Conservation (phyloP, 148 eudicot species). For the Rhododendron vialii region DNA sequence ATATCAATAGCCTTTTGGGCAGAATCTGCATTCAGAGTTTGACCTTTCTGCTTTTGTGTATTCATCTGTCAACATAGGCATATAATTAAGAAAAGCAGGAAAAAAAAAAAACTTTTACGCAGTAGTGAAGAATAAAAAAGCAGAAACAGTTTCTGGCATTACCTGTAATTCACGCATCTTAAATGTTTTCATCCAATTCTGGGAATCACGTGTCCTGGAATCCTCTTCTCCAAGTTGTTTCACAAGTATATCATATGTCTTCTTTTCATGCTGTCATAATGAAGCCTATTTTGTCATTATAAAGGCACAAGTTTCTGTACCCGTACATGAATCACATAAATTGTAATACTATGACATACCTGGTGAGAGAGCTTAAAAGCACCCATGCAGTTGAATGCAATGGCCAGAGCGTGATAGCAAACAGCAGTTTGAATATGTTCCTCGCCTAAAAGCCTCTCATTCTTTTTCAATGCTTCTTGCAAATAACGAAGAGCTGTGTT, state of each 20-base stretch:
- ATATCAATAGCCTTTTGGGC: slow-evolving; percentile 75
- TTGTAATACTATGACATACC: slow-evolving; percentile 32
- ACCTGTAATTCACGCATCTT: slow-evolving; percentile 91
- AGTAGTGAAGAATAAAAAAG: background rate
- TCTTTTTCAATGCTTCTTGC: slow-evolving; percentile 95
- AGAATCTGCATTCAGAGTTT: slow-evolving; percentile 58
- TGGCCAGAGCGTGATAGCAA: slow-evolving; percentile 94
- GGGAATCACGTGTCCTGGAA: slow-evolving; percentile 90
- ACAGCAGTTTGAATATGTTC: slow-evolving; percentile 99
- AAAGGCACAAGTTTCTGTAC: background rate
- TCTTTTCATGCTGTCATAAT: slow-evolving; percentile 86
- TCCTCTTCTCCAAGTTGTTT: slow-evolving; percentile 98
- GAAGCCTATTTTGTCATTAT: background rate
- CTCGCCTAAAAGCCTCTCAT: slow-evolving; percentile 84
- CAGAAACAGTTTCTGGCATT: background rate
- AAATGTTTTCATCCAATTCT: slow-evolving; percentile 92
- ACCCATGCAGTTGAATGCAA: slow-evolving; percentile 94
- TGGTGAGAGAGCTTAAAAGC: slow-evolving; percentile 89
- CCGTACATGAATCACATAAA: background rate
- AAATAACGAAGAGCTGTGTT: slow-evolving; percentile 87
- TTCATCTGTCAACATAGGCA: slow-evolving; percentile 43
- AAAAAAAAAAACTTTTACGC: background rate
- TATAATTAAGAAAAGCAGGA: background rate
- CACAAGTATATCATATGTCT: slow-evolving; percentile 87
- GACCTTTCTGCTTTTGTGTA: slow-evolving; percentile 85